Evolutionary conservation across 192 early-diverging fungal species (phyloP), one percentile per base, ranked within the genome.

Genomic region (Coemansia sp.): DNA sequence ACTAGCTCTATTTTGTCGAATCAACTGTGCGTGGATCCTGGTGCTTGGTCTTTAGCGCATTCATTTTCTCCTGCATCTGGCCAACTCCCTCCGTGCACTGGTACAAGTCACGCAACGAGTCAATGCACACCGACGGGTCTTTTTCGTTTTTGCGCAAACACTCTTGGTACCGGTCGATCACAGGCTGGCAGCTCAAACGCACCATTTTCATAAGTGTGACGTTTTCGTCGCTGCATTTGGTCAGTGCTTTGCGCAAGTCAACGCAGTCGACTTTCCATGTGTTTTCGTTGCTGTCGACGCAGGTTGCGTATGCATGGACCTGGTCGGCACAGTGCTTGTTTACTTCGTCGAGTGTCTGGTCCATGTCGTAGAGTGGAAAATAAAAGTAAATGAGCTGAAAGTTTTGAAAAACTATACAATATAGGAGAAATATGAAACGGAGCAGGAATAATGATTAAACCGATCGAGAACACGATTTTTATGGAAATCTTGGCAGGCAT

Each of bases 291-390:
- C 26, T 57, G 24, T 81, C 78, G 43, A 81, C 78, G 45, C 78
- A 81, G 1, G 60, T 32, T 0, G 78, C 78, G 54, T 75, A 81
- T 1, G 69, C 73, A 35, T 81, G 62, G 3, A 81, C 74, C 1
- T 81, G 69, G 20, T 75, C 67, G 66, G 73, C 58, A 61, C 78
- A 81, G 78, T 81, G 78, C 74, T 66, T 81, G 66, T 76, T 75
- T 19, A 81, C 78, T 48, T 81, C 78, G 61, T 81, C 78, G 2
- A 81, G 67, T 16, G 78, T 81, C 47, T 81, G 73, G 38, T 81
- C 78, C 78, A 81, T 81, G 32, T 8, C 75, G 32, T 35, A 1
- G 32, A 35, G 32, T 9, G 32, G 32, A 35, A 35, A 35, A 9
- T 9, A 35, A 35, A 35, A 35, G 3, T 9, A 35, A 35, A 35